A percentile compares a stretch with the other conserved stretches of the same genome.
These are phyloP conservation scores for Boletus mariae DNA, from an alignment of 1,284 basidiomycete species.

Conservation along the genomic window DNA sequence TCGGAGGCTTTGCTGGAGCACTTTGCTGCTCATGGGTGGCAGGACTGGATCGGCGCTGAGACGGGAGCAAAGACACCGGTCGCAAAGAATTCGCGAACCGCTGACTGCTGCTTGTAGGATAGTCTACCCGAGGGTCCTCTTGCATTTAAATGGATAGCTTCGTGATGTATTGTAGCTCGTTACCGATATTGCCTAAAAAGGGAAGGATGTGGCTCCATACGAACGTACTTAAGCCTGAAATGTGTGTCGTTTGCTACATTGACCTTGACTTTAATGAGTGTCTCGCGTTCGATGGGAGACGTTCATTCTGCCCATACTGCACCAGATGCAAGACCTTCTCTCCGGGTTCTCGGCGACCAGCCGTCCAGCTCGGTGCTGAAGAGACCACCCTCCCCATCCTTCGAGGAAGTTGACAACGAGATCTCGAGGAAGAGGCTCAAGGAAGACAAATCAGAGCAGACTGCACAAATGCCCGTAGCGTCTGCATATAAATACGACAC, in stretches of 20 bases:
- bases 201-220: conserved; percentile 24
- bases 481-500: conserved; percentile 26
- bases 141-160: neutral
- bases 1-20: conserved; percentile 70
- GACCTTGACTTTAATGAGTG: conserved; percentile 21
- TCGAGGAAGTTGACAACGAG: conserved; percentile 47
- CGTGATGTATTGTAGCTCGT: neutral
- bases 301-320: conserved; percentile 1
- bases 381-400: conserved; percentile 58
- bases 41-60: conserved; percentile 44
- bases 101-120: too few relatives aligned
- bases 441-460: conserved; percentile 38
- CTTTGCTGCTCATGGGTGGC: conserved; percentile 57
- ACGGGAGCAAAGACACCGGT: too few relatives aligned
- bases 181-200: conserved; percentile 21
- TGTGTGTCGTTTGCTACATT: conserved; percentile 14
- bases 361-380: conserved; percentile 44
- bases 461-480: conserved; percentile 5
- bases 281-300: conserved; percentile 21
- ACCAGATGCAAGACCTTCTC: conserved; percentile 1
- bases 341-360: conserved; percentile 12
- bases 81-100: too few relatives aligned
- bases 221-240: conserved; percentile 22
- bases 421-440: conserved; percentile 57
- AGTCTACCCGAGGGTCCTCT: neutral